Evolutionary conservation across 768 basidiomycete species (phyloP).

Genomic region (Kwoniella botswanensis): DNA sequence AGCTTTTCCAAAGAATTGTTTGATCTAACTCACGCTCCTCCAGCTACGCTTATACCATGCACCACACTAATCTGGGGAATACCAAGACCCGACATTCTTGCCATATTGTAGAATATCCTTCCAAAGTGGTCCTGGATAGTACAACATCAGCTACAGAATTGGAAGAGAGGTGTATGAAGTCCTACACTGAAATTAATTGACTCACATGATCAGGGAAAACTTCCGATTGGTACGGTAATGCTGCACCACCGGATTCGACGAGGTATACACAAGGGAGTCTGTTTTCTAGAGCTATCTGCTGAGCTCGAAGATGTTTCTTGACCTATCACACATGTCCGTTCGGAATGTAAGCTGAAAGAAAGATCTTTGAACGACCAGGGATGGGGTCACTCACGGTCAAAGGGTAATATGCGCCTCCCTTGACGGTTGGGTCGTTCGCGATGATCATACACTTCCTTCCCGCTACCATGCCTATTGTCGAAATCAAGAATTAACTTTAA

Average conservation of each 20-base stretch:
- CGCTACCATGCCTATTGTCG: slow-evolving; percentile 66
- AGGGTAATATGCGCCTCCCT: slow-evolving; percentile 91
- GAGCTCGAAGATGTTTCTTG: slow-evolving; percentile 93
- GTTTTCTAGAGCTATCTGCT: slow-evolving; percentile 92
- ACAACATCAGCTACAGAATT: background rate
- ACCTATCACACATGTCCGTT: slow-evolving; percentile 61
- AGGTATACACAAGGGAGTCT: slow-evolving; percentile 84
- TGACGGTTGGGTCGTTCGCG: slow-evolving; percentile 93
- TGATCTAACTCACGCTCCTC: slow-evolving; percentile 72
- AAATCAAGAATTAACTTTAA: background rate
- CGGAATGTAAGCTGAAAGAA: background rate
- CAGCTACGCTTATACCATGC: slow-evolving; percentile 92
- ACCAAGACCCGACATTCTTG: slow-evolving; percentile 80
- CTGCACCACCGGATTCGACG: slow-evolving; percentile 95
- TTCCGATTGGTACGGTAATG: slow-evolving; percentile 88
- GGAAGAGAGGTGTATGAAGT: background rate
- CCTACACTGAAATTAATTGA: background rate
- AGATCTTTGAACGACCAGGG: background rate
- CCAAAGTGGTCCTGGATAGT: slow-evolving; percentile 78
- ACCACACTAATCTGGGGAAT: slow-evolving; percentile 92
- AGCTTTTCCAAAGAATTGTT: background rate
- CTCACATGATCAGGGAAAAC: slow-evolving; percentile 79
- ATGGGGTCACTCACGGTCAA: slow-evolving; percentile 65
- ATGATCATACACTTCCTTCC: slow-evolving; percentile 85
- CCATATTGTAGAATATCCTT: slow-evolving; percentile 97